phyloP scores from a whole-genome alignment of 164 flowering plant genomes.

The Magnolia officinalis region DNA sequence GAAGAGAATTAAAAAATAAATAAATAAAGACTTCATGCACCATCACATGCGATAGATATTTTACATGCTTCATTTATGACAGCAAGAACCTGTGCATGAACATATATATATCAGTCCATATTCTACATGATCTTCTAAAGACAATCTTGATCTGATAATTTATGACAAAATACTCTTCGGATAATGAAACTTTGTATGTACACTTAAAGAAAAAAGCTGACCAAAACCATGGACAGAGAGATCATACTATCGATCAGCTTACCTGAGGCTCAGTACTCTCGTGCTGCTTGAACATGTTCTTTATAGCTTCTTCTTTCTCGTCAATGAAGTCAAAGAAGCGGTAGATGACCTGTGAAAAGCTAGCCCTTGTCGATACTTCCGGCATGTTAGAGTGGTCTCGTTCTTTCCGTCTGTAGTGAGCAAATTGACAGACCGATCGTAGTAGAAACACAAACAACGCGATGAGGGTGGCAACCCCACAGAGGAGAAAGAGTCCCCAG shows the following conservation, averaged over 20 bases:
- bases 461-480: constrained; percentile 34
- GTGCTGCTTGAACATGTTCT: constrained; percentile 35
- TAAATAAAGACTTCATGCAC: no score
- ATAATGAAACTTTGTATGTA: no score
- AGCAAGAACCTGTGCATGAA: neutral
- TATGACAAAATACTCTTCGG: neutral
- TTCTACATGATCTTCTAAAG: neutral
- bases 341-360: constrained; percentile 31
- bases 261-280: constrained; percentile 23
- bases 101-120: neutral
- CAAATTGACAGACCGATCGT: constrained; percentile 38
- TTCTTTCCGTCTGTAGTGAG: constrained; percentile 38
- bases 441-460: constrained; percentile 48
- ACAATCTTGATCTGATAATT: neutral
- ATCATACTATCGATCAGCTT: neutral
- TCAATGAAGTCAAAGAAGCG: constrained; percentile 62
- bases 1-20: no score
- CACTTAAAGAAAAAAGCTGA: neutral
- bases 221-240: neutral
- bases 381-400: constrained; percentile 10
- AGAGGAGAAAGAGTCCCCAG: constrained; percentile 61
- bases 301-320: constrained; percentile 70
- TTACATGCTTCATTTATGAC: neutral
- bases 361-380: constrained; percentile 15
- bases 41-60: no score